Evolutionary conservation across 2,329 filamentous ascomycete genomes (phyloP), one percentile per base, ranked within the genome.

Genomic region (Fusarium keratoplasticum): DNA sequence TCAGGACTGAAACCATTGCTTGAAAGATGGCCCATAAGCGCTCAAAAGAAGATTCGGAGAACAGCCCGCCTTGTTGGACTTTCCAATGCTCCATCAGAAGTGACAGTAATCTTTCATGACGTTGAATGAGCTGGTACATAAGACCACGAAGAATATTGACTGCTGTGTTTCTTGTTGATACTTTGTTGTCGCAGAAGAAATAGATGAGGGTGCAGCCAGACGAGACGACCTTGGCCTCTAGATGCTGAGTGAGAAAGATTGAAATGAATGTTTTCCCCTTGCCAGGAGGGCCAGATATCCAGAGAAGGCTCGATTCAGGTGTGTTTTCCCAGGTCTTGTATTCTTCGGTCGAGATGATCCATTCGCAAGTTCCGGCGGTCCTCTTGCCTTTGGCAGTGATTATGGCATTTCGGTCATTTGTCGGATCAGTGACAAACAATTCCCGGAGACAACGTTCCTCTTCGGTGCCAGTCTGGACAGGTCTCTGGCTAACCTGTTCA

Each of bases 101-200:
- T 3, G 66, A 10, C 4, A 66, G 7, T 2, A 72, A 25, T 4
- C 52, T 20, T 7, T 18, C 31, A 29, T 72, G 67, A 1, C 42
- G 40, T n/a, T 9, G 40, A 11, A 73, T 40, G 1, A 73, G 35
- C 20, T 71, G 68, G 11, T 61, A 66, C 16, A 71, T 36, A 5
- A 73, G 61, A 3, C 68, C 65, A 10, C 71, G 65, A 1, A 73
- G 40, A 7, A 73, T 25, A 6, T 66, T 73, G 31, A 62, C 59
- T 2, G 68, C 62, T 5, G 68, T 62, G 35, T 71, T 71, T 50
- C 71, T 59, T 42, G 58, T 47, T 6, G 33, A 29, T 2, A 47
- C 27, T 16, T 69, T 71, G 44, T 71, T 62, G 16, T 73, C 68
- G n/a, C 71, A 73, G 31, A 73, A 71, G 62, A 73, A 73, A 10